These are phyloP conservation scores for Parathielavia appendiculata DNA, from an alignment of 495 filamentous ascomycete species.

Conservation along the genomic window DNA sequence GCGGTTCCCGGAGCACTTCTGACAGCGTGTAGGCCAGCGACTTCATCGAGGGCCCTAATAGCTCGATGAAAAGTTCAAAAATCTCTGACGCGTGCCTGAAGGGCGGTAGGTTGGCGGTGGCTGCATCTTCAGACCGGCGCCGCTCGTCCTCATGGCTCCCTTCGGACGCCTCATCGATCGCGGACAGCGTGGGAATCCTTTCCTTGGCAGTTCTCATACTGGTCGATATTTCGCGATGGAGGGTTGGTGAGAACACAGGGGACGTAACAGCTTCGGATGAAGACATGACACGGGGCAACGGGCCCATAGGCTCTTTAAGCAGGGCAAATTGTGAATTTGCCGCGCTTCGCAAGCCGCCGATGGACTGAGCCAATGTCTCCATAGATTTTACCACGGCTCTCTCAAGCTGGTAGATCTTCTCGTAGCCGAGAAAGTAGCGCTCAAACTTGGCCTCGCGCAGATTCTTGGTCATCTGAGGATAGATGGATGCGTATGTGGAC, in stretches of 20 bases:
- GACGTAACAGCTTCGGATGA: conserved; percentile 20
- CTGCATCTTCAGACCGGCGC: conserved; percentile 15
- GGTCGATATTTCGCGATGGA: conserved; percentile 31
- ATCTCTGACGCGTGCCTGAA: conserved; percentile 65
- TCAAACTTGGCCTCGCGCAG: conserved; percentile 86
- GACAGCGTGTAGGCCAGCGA: conserved; percentile 86
- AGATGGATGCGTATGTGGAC: conserved; percentile 62
- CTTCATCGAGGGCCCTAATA: conserved; percentile 92
- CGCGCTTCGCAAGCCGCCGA: conserved; percentile 86
- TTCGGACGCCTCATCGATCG: conserved; percentile 64
- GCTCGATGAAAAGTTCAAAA: conserved; percentile 78
- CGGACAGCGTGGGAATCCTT: conserved; percentile 43
- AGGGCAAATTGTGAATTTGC: conserved; percentile 84
- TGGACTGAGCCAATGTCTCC: conserved; percentile 80
- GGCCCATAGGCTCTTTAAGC: conserved; percentile 53
- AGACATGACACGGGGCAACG: conserved; percentile 25
- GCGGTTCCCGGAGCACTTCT: conserved; percentile 80
- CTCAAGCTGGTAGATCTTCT: conserved; percentile 75
- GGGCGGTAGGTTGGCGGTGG: conserved; percentile 24
- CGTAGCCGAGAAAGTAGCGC: conserved; percentile 77
- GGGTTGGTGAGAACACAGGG: conserved; percentile 29
- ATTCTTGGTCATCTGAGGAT: conserved; percentile 69
- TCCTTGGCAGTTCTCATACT: conserved; percentile 30
- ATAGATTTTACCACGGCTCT: conserved; percentile 76
- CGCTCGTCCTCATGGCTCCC: conserved; percentile 51